Conservation (phyloP, 2,329 filamentous ascomycete species). For the Neoscytalidium dimidiatum region DNA sequence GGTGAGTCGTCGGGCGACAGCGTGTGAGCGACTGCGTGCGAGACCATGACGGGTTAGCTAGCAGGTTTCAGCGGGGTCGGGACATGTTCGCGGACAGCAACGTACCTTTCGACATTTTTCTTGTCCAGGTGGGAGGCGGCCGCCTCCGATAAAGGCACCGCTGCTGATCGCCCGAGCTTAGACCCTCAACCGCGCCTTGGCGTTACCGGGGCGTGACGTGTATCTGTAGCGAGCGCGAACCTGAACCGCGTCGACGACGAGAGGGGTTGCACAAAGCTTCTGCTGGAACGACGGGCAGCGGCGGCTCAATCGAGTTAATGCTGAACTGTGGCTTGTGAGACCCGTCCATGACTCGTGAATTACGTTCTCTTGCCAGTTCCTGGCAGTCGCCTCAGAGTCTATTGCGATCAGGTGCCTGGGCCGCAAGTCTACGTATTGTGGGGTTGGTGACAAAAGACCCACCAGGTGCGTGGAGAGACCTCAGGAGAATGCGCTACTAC, state of each 20-base stretch:
- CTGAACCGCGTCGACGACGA: background rate
- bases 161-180: slow-evolving; percentile 6
- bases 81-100: background rate
- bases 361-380: slow-evolving; percentile 12
- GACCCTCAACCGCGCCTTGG: slow-evolving; percentile 12
- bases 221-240: background rate
- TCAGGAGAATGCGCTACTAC: background rate
- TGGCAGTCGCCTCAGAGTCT: slow-evolving; percentile 6
- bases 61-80: background rate
- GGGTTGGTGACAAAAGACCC: slow-evolving; percentile 10
- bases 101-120: slow-evolving; percentile 20
- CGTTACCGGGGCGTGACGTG: background rate
- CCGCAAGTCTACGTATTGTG: slow-evolving; percentile 3
- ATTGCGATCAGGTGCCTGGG: slow-evolving; percentile 14
- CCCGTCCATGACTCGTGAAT: background rate
- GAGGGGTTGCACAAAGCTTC: background rate
- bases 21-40: slow-evolving; percentile 21
- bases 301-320: slow-evolving; percentile 3
- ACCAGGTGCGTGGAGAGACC: slow-evolving; percentile 10
- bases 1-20: slow-evolving; percentile 39
- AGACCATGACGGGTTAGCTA: background rate
- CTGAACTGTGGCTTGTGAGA: background rate
- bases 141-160: slow-evolving; percentile 16
- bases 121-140: slow-evolving; percentile 3
- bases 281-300: background rate